A percentile compares a stretch with the other conserved stretches of the same genome.
phyloP scores from a whole-genome alignment of 208 protist species.

The Angomonas ambiguus region DNA sequence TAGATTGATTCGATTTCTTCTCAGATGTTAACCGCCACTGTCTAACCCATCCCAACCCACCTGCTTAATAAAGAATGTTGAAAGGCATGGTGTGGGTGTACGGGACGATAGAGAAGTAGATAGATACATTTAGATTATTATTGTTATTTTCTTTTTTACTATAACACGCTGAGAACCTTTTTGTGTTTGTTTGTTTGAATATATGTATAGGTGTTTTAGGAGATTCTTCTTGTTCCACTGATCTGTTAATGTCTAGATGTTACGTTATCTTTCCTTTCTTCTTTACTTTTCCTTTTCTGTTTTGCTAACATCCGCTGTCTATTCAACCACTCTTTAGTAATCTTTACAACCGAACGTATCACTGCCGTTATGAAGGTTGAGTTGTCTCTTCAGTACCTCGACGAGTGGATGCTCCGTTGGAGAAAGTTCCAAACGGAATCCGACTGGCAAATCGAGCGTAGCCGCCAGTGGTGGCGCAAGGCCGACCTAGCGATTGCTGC shows the following conservation, averaged over 20 bases:
- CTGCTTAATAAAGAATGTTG: no score
- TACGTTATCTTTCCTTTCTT: no score
- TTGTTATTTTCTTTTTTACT: neutral
- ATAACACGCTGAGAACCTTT: neutral
- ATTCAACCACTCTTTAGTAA: neutral
- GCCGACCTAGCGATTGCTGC: conserved; percentile 45
- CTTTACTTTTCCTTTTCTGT: neutral
- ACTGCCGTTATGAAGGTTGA: conserved; percentile 65
- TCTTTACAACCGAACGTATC: neutral
- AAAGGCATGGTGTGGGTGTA: neutral
- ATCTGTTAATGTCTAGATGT: no score
- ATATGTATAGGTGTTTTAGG: neutral
- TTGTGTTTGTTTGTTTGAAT: conserved; percentile 1
- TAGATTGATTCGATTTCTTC: neutral
- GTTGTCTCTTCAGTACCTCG: conserved; percentile 84
- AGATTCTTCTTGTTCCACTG: no score
- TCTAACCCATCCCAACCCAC: neutral
- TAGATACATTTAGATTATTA: neutral
- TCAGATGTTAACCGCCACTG: neutral
- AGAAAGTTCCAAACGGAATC: conserved; percentile 86
- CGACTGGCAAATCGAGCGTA: conserved; percentile 87
- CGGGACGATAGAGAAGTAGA: neutral
- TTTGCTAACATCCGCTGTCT: no score
- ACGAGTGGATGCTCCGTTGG: conserved; percentile 92
- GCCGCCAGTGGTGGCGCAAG: conserved; percentile 82